Evolutionary conservation across 2,329 filamentous ascomycete genomes (phyloP), one percentile per base, ranked within the genome.

Genomic region (Nemania sp.): DNA sequence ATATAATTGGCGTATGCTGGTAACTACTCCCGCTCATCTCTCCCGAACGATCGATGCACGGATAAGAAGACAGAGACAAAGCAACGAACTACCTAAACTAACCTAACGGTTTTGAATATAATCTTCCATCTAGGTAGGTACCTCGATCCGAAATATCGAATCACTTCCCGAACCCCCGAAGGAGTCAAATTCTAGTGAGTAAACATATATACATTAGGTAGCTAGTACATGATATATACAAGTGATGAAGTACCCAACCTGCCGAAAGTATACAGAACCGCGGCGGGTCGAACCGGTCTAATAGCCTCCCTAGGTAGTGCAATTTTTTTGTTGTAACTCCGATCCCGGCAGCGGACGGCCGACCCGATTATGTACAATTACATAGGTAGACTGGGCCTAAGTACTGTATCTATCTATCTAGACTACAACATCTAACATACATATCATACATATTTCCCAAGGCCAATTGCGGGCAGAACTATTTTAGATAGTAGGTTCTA

Each of bases 261-360:
- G 15, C 11, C 11, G 5, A 43, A 45, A 13, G n/a, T 5, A n/a
- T n/a, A 24, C 8, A 49, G 24, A 4, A 5, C 7, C 8, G 20
- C 45, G 8, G 45, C 20, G 20, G 20, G n/a, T 20, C 20, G 45
- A 24, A 11, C 18, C 24, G 45, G 2, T 15, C 13, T 43, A 11
- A 18, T 13, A 35, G 32, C 32, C 32, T 35, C n/a, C n/a, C n/a
- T 35, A 8, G 32, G 6, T 35, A 7, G 32, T 35, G 32, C 32
- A 35, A 7, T 35, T 35, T 35, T 32, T 32, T 32, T 35, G 7
- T 35, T 35, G 13, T 43, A 27, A 53, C 59, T 63, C 64, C 64
- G 60, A 59, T 67, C 38, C 27, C 64, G 64, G 64, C 57, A 32
- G 24, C 32, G 22, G 45, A 56, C 57, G 41, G 38, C 64, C 27